Evolutionary conservation across 129 eudicot genomes (phyloP).

Genomic region (Flaveria sonorensis): DNA sequence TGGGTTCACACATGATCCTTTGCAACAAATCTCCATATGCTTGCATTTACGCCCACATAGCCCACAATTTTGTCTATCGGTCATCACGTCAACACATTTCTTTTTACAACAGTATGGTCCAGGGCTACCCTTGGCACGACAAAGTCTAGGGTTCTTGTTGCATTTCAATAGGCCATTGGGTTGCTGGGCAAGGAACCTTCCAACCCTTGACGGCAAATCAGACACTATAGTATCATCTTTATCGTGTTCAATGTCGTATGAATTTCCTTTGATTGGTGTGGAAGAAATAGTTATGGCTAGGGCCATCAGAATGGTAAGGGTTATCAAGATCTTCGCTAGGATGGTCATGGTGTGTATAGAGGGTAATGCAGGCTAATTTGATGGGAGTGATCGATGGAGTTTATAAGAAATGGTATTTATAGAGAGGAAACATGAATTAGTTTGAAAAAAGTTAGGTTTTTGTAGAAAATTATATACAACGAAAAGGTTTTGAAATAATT

Average conservation of each 20-base stretch:
- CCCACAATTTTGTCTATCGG: constrained; percentile 52
- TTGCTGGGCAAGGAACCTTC: constrained; percentile 26
- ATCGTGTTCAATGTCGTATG: background rate
- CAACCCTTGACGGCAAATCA: background rate
- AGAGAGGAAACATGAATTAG: constrained; percentile 22
- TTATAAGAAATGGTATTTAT: constrained; percentile 23
- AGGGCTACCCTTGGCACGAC: constrained; percentile 42
- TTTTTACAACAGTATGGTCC: constrained; percentile 53
- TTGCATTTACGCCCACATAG: constrained; percentile 59
- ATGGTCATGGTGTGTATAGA: constrained; percentile 31
- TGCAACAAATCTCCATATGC: constrained; percentile 55
- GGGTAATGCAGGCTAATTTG: background rate
- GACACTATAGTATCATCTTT: background rate
- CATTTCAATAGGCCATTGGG: constrained; percentile 34
- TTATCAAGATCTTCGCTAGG: constrained; percentile 22
- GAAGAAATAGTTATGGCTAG: constrained; percentile 24
- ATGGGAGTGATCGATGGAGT: background rate
- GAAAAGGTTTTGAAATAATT: too few species aligned
- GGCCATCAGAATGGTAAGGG: constrained; percentile 24
- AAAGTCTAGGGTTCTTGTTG: constrained; percentile 45
- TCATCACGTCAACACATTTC: constrained; percentile 49
- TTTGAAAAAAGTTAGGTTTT: constrained; percentile 25
- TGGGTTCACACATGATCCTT: constrained; percentile 52
- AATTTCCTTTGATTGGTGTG: constrained; percentile 9
- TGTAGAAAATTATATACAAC: background rate